A percentile compares a stretch with the other conserved stretches of the same genome.
Evolutionary conservation across 805 yeast species (phyloP).

Genomic region (Zygotorulaspora florentina): DNA sequence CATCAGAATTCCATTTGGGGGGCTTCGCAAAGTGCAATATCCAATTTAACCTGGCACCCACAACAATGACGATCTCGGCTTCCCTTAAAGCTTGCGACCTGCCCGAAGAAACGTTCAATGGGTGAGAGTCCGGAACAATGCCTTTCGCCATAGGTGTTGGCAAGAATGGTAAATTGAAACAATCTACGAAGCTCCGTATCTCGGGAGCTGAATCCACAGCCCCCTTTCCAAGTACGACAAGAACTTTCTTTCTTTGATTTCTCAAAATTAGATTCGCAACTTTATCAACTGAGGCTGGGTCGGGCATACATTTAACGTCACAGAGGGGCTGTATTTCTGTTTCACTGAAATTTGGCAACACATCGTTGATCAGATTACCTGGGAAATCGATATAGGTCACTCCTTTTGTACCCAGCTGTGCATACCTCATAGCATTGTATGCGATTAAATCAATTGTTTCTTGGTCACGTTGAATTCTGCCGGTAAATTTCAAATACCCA

Average conservation of each 20-base stretch:
- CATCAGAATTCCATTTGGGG: constrained; percentile 47
- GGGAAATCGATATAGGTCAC: constrained; percentile 62
- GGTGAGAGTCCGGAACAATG: constrained; percentile 48
- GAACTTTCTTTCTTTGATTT: constrained; percentile 42
- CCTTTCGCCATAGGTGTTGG: constrained; percentile 85
- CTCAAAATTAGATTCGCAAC: constrained; percentile 36
- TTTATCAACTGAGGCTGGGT: constrained; percentile 15
- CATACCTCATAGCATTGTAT: constrained; percentile 23
- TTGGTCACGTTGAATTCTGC: constrained; percentile 24
- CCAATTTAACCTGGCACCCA: constrained; percentile 73
- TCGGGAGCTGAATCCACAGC: constrained; percentile 44
- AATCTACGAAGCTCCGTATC: constrained; percentile 40
- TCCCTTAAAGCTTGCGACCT: constrained; percentile 53
- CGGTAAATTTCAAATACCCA: constrained; percentile 50
- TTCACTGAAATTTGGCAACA: neutral
- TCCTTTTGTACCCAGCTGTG: constrained; percentile 50
- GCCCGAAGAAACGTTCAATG: constrained; percentile 55
- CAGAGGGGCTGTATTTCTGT: constrained; percentile 5
- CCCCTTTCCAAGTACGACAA: constrained; percentile 65
- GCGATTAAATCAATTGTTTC: constrained; percentile 17
- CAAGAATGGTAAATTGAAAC: constrained; percentile 49
- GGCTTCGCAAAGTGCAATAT: constrained; percentile 61
- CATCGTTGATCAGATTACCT: constrained; percentile 47
- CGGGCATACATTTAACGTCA: constrained; percentile 14
- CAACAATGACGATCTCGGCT: constrained; percentile 55